Evolutionary conservation across 805 yeast genomes (phyloP), one percentile per base, ranked within the genome.

Genomic region (Kurtzmaniella cleridarum): DNA sequence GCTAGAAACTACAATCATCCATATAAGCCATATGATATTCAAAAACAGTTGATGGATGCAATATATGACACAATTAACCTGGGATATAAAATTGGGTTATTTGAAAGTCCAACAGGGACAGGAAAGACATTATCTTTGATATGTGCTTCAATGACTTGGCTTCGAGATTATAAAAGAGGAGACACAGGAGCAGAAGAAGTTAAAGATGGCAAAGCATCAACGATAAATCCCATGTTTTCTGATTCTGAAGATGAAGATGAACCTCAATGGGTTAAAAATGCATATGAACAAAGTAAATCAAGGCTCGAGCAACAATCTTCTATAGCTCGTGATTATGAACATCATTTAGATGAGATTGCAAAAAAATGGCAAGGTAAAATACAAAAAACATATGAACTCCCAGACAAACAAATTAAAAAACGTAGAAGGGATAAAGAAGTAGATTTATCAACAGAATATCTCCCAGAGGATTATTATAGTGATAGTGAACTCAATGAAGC

Each of bases 31-130:
- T 90, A 90, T 57, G 69, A 67, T 18, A 88, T 89, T 44, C 98
- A 90, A 55, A 32, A 73, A 16, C 75, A 81, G 42, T 73, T 90
- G 47, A 90, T 90, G 97, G 63, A 67, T 24, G 75, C 80, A 15
- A 71, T 91, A n/a, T 84, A 84, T 49, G 74, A 74, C 17, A 71
- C 85, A 1, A 66, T 90, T 13, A 66, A 68, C 3, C 47, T 47
- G 14, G 66, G 69, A 9, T 74, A 69, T 50, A 86, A 84, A 53
- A 66, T 90, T 2, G 95, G 95, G 0, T 68, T 90, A 1, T 81
- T 90, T 51, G 97, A 90, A 55, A 82, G 93, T 41, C 98, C 98
- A 0, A 90, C 98, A 0, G 98, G 98, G 5, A 86, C 90, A 1
- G 97, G 98, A 2, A 90, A 90, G 59, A 89, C 97, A 0, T 64